Percentiles rank a stretch among this genome's conserved stretches.
Conservation (phyloP, 2,329 filamentous ascomycete species). For the Cytospora mali region DNA sequence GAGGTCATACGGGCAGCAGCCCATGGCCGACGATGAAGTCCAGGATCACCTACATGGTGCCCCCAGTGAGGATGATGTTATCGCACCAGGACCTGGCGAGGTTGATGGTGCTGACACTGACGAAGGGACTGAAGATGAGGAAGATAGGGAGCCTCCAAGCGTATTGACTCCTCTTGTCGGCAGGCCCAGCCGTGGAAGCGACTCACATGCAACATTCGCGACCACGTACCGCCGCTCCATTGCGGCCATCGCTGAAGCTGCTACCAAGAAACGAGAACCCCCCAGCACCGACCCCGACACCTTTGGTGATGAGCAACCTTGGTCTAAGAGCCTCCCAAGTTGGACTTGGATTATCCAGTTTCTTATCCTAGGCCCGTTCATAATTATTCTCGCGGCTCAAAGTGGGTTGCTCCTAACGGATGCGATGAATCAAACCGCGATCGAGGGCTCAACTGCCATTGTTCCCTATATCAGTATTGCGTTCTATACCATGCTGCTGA, state of each 20-base stretch:
- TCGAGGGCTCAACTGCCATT: conserved; percentile 76
- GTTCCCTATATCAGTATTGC: conserved; percentile 73
- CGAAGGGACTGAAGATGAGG: conserved; percentile 40
- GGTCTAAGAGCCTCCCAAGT: conserved; percentile 76
- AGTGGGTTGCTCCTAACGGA: conserved; percentile 72
- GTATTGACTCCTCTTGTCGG: conserved; percentile 57
- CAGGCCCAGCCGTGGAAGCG: conserved; percentile 33
- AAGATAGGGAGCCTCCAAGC: conserved; percentile 40
- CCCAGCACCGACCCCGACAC: conserved; percentile 30
- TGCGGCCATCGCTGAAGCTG: conserved; percentile 35
- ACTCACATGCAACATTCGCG: conserved; percentile 54
- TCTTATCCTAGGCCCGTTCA: conserved; percentile 75
- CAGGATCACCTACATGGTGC: conserved; percentile 41
- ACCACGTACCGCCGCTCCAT: conserved; percentile 58
- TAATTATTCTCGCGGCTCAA: conserved; percentile 76
- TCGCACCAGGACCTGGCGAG: conserved; percentile 45
- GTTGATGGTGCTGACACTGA: conserved; percentile 35
- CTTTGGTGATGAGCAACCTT: conserved; percentile 77
- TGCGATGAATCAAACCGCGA: conserved; percentile 76
- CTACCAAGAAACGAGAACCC: conserved; percentile 29
- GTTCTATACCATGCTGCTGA: conserved; percentile 67
- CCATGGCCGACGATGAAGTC: conserved; percentile 53
- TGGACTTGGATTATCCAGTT: conserved; percentile 92
- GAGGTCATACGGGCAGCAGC: conserved; percentile 64
- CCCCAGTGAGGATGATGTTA: conserved; percentile 41